A percentile compares a stretch with the other conserved stretches of the same genome.
These are phyloP conservation scores for Malus orientalis DNA, from an alignment of 306 rosid genomes.

Conservation along the genomic window DNA sequence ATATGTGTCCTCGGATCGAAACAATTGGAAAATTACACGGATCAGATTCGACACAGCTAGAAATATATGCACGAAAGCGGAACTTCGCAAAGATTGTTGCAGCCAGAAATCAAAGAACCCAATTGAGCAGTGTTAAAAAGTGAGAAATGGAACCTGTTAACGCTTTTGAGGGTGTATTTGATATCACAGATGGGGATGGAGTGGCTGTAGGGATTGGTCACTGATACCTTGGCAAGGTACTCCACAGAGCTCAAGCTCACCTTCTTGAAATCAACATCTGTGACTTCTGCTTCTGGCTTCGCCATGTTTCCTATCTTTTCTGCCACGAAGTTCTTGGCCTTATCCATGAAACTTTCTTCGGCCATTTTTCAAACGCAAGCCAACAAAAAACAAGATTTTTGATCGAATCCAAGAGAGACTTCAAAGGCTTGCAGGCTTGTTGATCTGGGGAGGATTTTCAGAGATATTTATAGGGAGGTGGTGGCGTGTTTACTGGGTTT, in stretches of 20 bases:
- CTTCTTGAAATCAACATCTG: slow-evolving; percentile 56
- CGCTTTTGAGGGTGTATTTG: slow-evolving; percentile 65
- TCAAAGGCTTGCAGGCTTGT: background rate
- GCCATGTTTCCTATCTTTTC: slow-evolving; percentile 40
- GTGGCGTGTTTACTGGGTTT: background rate
- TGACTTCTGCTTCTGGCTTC: slow-evolving; percentile 64
- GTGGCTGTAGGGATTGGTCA: slow-evolving; percentile 48
- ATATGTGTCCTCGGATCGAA: background rate
- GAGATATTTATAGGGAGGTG: background rate
- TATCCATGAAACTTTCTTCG: slow-evolving; percentile 26
- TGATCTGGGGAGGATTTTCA: background rate
- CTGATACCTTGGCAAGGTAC: slow-evolving; percentile 51
- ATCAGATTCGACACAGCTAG: background rate
- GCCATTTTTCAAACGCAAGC: slow-evolving; percentile 30
- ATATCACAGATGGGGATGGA: slow-evolving; percentile 62
- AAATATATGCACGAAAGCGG: background rate
- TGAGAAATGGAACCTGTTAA: slow-evolving; percentile 25
- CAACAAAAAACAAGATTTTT: background rate
- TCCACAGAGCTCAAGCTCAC: slow-evolving; percentile 38
- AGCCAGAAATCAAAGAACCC: background rate
- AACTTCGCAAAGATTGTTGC: background rate
- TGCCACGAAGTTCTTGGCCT: slow-evolving; percentile 47
- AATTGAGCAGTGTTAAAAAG: background rate
- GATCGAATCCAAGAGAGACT: background rate
- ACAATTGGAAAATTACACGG: background rate